phyloP scores from a whole-genome alignment of 768 basidiomycete genomes.

The Mycena polygramma region DNA sequence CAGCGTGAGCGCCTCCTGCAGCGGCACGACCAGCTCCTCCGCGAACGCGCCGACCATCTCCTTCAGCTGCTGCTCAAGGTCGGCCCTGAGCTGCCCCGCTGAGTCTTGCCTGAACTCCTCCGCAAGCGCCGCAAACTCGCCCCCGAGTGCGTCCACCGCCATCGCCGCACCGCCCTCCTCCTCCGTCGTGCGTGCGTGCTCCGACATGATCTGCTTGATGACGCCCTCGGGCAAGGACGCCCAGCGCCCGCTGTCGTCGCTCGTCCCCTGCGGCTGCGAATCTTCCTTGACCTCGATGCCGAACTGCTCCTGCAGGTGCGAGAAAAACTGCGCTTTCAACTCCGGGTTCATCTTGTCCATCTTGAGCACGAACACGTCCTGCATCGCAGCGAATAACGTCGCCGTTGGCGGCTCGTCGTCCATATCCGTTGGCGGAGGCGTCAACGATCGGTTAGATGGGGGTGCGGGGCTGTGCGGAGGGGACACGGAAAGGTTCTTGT shows the following conservation, averaged over 20 bases:
- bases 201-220: conserved; percentile 29
- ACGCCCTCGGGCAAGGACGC: conserved; percentile 23
- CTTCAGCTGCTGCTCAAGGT: conserved; percentile 28
- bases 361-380: conserved; percentile 36
- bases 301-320: conserved; percentile 32
- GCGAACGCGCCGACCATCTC: conserved; percentile 21
- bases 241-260: conserved; percentile 16
- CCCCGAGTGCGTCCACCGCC: conserved; percentile 19
- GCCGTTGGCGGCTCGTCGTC: conserved; percentile 26
- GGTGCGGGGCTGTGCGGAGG: conserved; percentile 29
- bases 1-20: conserved; percentile 31
- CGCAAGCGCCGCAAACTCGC: conserved; percentile 21
- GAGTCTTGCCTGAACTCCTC: conserved; percentile 29
- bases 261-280: background rate
- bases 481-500: conserved; percentile 34
- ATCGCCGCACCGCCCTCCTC: conserved; percentile 4
- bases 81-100: conserved; percentile 24
- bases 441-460: conserved; percentile 7
- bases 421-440: conserved; percentile 20
- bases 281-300: conserved; percentile 27
- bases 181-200: conserved; percentile 1
- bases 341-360: conserved; percentile 34
- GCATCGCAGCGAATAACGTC: conserved; percentile 33
- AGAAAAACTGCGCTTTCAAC: conserved; percentile 25
- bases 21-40: conserved; percentile 27